A percentile compares a stretch with the other conserved stretches of the same genome.
Conservation (phyloP, 805 yeast species). For the Wickerhamiella musiphila region DNA sequence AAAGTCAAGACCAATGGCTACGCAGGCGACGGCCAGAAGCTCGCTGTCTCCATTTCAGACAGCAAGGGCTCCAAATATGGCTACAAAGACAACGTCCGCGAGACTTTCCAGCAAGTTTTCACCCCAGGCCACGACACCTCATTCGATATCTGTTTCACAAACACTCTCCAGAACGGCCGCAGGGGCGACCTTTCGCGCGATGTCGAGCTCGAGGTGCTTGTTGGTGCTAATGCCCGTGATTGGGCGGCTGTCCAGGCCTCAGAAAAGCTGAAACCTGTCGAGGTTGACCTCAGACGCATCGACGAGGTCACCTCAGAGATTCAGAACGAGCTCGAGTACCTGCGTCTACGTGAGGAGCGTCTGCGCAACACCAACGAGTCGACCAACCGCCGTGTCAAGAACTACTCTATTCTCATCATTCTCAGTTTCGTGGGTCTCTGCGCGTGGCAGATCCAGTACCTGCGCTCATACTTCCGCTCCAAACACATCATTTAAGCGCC, state of each 20-base stretch:
- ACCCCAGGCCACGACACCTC: conserved; percentile 70
- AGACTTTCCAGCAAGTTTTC: conserved; percentile 59
- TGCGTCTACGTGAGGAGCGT: conserved; percentile 75
- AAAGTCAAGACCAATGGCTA: conserved; percentile 58
- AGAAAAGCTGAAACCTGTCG: conserved; percentile 85
- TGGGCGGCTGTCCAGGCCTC: conserved; percentile 90
- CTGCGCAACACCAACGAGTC: conserved; percentile 95
- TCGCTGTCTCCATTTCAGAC: conserved; percentile 47
- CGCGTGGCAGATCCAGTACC: conserved; percentile 80
- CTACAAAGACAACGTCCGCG: conserved; percentile 58
- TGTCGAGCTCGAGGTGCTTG: conserved; percentile 78
- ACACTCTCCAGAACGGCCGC: conserved; percentile 26
- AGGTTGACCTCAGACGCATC: conserved; percentile 71
- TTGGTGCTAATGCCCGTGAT: conserved; percentile 94
- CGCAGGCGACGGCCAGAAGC: conserved; percentile 72
- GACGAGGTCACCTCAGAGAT: conserved; percentile 79
- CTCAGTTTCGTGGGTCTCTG: conserved; percentile 62
- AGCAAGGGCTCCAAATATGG: conserved; percentile 73
- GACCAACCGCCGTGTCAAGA: conserved; percentile 81
- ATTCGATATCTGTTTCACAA: conserved; percentile 82
- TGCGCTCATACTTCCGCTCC: conserved; percentile 69
- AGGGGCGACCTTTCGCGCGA: conserved; percentile 41
- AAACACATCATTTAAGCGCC: conserved; percentile 24
- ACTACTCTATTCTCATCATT: conserved; percentile 59
- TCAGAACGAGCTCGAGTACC: conserved; percentile 59